phyloP scores from a whole-genome alignment of 805 yeast genomes.

The Candida oleophila region DNA sequence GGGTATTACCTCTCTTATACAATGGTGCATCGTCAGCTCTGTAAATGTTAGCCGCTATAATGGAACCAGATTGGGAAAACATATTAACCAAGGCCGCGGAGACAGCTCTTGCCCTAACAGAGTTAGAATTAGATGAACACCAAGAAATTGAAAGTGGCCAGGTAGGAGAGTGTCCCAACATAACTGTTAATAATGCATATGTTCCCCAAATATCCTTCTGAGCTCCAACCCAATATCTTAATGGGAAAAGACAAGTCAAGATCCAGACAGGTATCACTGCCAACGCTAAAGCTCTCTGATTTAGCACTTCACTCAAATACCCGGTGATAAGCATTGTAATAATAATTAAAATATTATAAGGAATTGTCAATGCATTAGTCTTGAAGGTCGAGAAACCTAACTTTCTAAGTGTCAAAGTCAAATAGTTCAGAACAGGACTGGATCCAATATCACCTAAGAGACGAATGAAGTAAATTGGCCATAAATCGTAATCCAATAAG shows the following conservation, averaged over 20 bases:
- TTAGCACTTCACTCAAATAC: slow-evolving; percentile 21
- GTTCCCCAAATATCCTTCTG: slow-evolving; percentile 42
- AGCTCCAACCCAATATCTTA: slow-evolving; percentile 42
- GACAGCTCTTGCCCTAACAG: slow-evolving; percentile 61
- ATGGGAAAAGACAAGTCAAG: slow-evolving; percentile 19
- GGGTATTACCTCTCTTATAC: slow-evolving; percentile 56
- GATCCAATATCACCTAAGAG: slow-evolving; percentile 28
- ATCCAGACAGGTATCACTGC: slow-evolving; percentile 18
- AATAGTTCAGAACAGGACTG: slow-evolving; percentile 28
- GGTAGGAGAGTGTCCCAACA: slow-evolving; percentile 45
- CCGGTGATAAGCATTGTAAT: slow-evolving; percentile 20
- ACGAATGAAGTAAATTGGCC: slow-evolving; percentile 36
- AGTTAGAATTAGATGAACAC: slow-evolving; percentile 61
- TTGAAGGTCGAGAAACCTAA: slow-evolving; percentile 55
- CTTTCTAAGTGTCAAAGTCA: slow-evolving; percentile 46
- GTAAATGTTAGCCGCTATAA: slow-evolving; percentile 57
- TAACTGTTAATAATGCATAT: slow-evolving; percentile 34
- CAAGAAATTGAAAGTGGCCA: slow-evolving; percentile 58
- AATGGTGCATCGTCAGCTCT: slow-evolving; percentile 55
- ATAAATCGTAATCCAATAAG: slow-evolving; percentile 21
- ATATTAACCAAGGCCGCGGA: slow-evolving; percentile 66
- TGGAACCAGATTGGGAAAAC: slow-evolving; percentile 57
- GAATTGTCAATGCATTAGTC: slow-evolving; percentile 53
- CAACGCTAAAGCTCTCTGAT: slow-evolving; percentile 16
- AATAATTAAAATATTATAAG: slow-evolving; percentile 34